Evolutionary conservation across 1,284 basidiomycete species (phyloP), one percentile per base, ranked within the genome.

Genomic region (Clitocybe nebularis): DNA sequence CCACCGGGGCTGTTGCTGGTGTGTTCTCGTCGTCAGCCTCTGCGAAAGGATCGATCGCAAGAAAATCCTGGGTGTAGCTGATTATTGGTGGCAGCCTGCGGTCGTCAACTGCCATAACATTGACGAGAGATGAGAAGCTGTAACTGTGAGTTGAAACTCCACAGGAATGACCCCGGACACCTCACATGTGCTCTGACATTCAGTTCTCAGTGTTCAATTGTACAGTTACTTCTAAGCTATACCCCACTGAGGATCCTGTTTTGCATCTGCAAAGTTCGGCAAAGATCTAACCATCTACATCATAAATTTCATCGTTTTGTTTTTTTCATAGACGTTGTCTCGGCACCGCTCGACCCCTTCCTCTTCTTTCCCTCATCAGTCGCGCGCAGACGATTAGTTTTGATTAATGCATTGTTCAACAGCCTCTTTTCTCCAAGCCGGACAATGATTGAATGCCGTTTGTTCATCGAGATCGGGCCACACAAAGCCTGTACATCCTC

Each of bases 371-470:
- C 39, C 38, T 39, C 34, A 35, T 25, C 39, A 36, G 24, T 41
- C 5, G 42, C 47, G 20, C 58, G 36, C 11, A 49, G 47, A 2
- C 41, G 38, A 19, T 49, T 33, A 19, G 59, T 29, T 35, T 54
- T 62, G 23, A 64, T 58, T 19, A 74, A 53, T 2, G 66, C 56
- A 7, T 62, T 60, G 7, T 60, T 58, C 35, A 93, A 54, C 14
- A 93, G 81, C 19, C 75, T 66, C 65, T 93, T 92, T 64, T 94
- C 91, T 4, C 89, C 89, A 19, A 89, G 56, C 26, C 91, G 74
- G 3, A 93, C 88, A 29, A 89, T 67, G 5, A 87, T 54, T 1
- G 92, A 89, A 45, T 83, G 71, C 44, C 71, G 68, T 53, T 71
- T 74, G 46, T 81, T 81, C 16, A 63, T 44, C 4, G 70, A 49